These are phyloP conservation scores for Xerocomellus chrysenteron DNA, from an alignment of 768 basidiomycete genomes.

Conservation along the genomic window DNA sequence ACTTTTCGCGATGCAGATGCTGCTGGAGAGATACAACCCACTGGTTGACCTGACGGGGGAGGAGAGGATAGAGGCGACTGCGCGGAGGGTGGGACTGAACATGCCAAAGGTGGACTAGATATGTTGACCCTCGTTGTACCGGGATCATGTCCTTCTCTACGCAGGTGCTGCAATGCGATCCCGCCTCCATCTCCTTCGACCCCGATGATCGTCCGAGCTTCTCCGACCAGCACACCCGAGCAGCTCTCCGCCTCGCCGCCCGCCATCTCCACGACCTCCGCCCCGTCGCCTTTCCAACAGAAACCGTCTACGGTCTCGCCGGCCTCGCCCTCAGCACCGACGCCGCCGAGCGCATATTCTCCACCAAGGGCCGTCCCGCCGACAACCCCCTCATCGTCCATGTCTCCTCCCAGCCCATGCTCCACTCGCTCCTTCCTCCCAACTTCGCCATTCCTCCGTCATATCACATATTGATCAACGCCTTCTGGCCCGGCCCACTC, in stretches of 20 bases:
- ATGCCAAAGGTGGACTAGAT: conserved; percentile 51
- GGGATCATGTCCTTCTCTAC: conserved; percentile 22
- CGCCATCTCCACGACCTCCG: conserved; percentile 46
- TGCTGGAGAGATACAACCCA: conserved; percentile 89
- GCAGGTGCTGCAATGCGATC: conserved; percentile 59
- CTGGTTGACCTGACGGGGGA: conserved; percentile 73
- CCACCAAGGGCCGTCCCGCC: conserved; percentile 85
- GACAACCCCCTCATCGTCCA: conserved; percentile 99
- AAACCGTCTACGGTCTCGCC: conserved; percentile 98
- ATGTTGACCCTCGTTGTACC: conserved; percentile 4
- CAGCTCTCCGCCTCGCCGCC: conserved; percentile 56
- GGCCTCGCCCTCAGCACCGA: conserved; percentile 68
- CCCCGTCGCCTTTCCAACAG: conserved; percentile 90
- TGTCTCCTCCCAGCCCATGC: conserved; percentile 84
- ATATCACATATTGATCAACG: conserved; percentile 73
- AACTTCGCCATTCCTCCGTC: conserved; percentile 57
- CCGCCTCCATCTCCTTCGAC: conserved; percentile 57
- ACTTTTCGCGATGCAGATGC: conserved; percentile 42
- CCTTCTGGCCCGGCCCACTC: conserved; percentile 94
- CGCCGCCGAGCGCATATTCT: conserved; percentile 76
- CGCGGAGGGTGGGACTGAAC: conserved; percentile 82
- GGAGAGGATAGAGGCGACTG: conserved; percentile 82
- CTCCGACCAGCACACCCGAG: conserved; percentile 47
- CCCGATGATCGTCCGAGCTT: conserved; percentile 47
- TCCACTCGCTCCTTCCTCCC: conserved; percentile 68